Evolutionary conservation across 805 yeast species (phyloP), one percentile per base, ranked within the genome.

Genomic region (Vanderwaltozyma yarrowii): DNA sequence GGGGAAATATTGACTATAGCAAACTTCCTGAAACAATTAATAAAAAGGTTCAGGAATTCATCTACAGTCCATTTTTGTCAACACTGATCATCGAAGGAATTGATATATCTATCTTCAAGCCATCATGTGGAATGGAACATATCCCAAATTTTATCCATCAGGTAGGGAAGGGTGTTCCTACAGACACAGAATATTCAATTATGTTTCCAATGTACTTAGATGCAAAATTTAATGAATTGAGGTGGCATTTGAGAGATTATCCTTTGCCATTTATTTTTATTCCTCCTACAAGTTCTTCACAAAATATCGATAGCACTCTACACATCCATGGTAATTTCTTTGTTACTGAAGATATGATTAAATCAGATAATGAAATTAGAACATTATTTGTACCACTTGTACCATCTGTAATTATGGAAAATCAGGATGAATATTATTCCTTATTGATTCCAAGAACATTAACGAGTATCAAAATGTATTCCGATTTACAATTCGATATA

Each of bases 121-220:
- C 88, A 0, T 46, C 60, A 0, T 71, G 70, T 50, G 76, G 77
- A 1, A 43, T 67, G 9, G 67, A 64, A 2, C 62, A 72, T 7
- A 61, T 83, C 23, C 71, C 81, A 1, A 59, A 74, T n/a, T 88
- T 76, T 52, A 53, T 88, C 20, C 58, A 78, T 51, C 71, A 75
- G 5, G 65, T 81, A 7, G 97, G 96, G 2, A 87, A 86, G 53
- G 94, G 92, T 0, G 72, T 80, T 11, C 96, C 97, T 0, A 51
- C 54, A 37, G 84, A 80, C 40, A 74, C 86, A 0, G 52, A 66
- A 36, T 88, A 75, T 55, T 76, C 89, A 1, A 65, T 83, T 15
- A 54, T 80, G 53, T 50, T 87, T 2, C 96, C 96, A 0, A 49
- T 77, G 38, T 64, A 64, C 54, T 31, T 81, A 12, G 73, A 78